phyloP scores from a whole-genome alignment of 345 rosid genomes.

The Boechera divaricarpa region DNA sequence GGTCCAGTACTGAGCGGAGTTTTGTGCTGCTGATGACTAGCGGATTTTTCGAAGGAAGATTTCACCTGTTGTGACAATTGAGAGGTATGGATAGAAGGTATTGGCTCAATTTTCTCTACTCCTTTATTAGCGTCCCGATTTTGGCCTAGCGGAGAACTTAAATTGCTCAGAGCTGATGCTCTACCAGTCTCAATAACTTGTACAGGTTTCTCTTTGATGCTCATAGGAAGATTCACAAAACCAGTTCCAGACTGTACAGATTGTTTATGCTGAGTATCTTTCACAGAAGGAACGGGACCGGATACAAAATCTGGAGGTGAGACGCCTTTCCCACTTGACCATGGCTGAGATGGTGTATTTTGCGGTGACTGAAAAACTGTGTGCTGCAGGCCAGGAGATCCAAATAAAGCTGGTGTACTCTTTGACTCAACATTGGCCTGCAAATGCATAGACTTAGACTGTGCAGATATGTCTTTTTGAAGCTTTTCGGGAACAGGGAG shows the following conservation, averaged over 20 bases:
- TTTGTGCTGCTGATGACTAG: constrained; percentile 53
- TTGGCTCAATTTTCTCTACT: constrained; percentile 60
- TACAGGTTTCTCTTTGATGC: constrained; percentile 52
- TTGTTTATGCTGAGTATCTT: constrained; percentile 46
- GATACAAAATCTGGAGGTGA: constrained; percentile 47
- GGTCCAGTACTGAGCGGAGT: constrained; percentile 46
- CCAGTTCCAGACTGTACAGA: constrained; percentile 45
- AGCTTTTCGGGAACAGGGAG: constrained; percentile 48
- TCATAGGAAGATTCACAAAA: constrained; percentile 46
- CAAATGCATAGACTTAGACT: constrained; percentile 36
- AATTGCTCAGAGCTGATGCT: constrained; percentile 41
- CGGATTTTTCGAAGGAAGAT: constrained; percentile 58
- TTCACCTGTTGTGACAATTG: constrained; percentile 60
- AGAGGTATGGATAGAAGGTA: constrained; percentile 59
- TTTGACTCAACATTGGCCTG: constrained; percentile 47
- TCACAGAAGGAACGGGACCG: constrained; percentile 44
- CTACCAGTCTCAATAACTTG: constrained; percentile 46
- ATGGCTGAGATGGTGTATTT: constrained; percentile 53
- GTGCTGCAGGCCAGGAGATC: constrained; percentile 48
- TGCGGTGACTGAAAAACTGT: constrained; percentile 49
- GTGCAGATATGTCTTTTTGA: constrained; percentile 44
- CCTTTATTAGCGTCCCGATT: constrained; percentile 43
- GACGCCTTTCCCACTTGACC: constrained; percentile 49
- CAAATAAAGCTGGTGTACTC: constrained; percentile 42
- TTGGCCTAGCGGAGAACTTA: constrained; percentile 47